These are phyloP conservation scores for Botrytis porri DNA, from an alignment of 2,329 filamentous ascomycete genomes.

Conservation along the genomic window DNA sequence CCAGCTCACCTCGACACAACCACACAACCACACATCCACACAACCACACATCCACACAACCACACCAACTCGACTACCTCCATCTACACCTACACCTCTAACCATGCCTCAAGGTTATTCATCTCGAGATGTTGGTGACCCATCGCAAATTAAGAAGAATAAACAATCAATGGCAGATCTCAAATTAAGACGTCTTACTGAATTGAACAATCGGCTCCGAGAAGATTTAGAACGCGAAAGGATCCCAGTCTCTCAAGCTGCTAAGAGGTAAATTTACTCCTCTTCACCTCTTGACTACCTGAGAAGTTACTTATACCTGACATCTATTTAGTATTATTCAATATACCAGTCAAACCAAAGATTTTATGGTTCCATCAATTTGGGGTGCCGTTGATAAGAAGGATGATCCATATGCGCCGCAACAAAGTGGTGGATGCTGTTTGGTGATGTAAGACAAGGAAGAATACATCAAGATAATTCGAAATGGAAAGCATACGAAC, in stretches of 20 bases:
- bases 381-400: constrained; percentile 94
- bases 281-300: not conserved
- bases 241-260: constrained; percentile 92
- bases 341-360: constrained; percentile 96
- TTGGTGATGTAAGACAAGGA: constrained; percentile 71
- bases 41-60: not conserved
- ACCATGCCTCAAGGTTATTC: constrained; percentile 62
- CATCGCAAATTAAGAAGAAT: constrained; percentile 77
- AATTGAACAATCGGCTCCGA: constrained; percentile 92
- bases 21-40: not conserved
- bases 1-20: not conserved
- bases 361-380: constrained; percentile 96
- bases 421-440: constrained; percentile 88
- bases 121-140: constrained; percentile 64
- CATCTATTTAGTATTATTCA: constrained; percentile 73
- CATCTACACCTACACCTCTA: constrained; percentile 10
- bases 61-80: not conserved
- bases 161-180: constrained; percentile 99
- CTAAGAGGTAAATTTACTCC: constrained; percentile 64
- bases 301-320: constrained; percentile 13
- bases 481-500: constrained; percentile 22
- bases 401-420: constrained; percentile 97
- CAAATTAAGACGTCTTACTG: constrained; percentile 91
- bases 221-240: constrained; percentile 94
- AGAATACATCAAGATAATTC: constrained; percentile 14